These are phyloP conservation scores for Boletus rubroflammeus DNA, from an alignment of 768 basidiomycete species.

Conservation along the genomic window DNA sequence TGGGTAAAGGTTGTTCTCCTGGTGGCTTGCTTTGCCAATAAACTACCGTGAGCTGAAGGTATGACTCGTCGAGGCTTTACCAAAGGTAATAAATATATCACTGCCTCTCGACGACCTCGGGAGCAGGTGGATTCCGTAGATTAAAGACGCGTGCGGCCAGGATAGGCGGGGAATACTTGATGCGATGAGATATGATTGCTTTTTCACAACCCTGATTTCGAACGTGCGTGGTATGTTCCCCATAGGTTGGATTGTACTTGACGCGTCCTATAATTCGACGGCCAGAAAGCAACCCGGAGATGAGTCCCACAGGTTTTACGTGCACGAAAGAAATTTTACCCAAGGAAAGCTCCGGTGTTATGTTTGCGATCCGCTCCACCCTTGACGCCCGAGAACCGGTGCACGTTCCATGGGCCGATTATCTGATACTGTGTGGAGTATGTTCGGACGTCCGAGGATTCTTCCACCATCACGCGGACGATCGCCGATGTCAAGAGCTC, in stretches of 20 bases:
- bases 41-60: no score
- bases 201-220: neutral
- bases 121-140: neutral
- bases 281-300: neutral
- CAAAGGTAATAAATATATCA: no score
- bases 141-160: no score
- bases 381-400: neutral
- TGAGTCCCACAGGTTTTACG: neutral
- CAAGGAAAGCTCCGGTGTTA: neutral
- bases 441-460: conserved; percentile 1
- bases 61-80: neutral
- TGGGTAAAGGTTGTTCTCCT: neutral
- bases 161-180: neutral
- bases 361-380: neutral
- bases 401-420: neutral
- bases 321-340: neutral
- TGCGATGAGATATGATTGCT: neutral
- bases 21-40: neutral
- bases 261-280: neutral
- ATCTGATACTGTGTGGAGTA: neutral
- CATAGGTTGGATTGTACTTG: neutral
- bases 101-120: neutral
- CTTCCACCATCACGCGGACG: neutral
- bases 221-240: neutral
- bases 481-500: neutral